Percentiles rank a stretch among this genome's conserved stretches.
These are phyloP conservation scores for Alternaria tenuissima DNA, from an alignment of 2,329 filamentous ascomycete species.

Conservation along the genomic window DNA sequence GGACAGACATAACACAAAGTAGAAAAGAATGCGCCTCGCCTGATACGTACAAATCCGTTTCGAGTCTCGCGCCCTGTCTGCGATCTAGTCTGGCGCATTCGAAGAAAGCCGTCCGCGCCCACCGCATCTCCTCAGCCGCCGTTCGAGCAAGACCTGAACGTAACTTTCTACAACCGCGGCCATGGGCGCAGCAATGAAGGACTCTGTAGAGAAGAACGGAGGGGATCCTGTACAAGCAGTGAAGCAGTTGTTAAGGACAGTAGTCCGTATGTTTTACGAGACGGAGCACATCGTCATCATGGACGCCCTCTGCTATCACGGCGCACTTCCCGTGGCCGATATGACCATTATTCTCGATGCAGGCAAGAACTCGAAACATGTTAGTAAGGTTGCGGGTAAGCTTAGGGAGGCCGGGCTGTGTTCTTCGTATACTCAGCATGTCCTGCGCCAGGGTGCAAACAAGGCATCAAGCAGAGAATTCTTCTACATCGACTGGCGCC, in stretches of 20 bases:
- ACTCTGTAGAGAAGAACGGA: constrained; percentile 53
- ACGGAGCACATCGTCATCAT: constrained; percentile 83
- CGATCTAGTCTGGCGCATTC: constrained; percentile 16
- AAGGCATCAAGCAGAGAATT: constrained; percentile 88
- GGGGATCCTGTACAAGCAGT: constrained; percentile 67
- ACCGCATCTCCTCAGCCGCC: neutral
- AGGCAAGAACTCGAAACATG: constrained; percentile 87
- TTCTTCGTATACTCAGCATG: constrained; percentile 76
- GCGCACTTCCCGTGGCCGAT: constrained; percentile 85
- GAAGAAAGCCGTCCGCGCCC: constrained; percentile 15
- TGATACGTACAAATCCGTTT: neutral
- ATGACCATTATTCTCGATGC: constrained; percentile 77
- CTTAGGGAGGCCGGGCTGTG: constrained; percentile 88
- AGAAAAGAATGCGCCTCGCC: constrained; percentile 6
- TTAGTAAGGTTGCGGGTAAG: constrained; percentile 87
- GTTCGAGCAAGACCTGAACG: neutral
- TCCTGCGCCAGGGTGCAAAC: constrained; percentile 80
- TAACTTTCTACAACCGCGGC: constrained; percentile 11
- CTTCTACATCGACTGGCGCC: constrained; percentile 96
- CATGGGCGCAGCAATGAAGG: constrained; percentile 44
- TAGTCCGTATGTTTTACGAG: constrained; percentile 85
- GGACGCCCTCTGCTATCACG: constrained; percentile 79
- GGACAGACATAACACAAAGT: constrained; percentile 17
- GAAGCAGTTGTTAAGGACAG: constrained; percentile 83
- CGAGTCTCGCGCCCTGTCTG: neutral